phyloP scores from a whole-genome alignment of 305 asterid species.

The Fraxinus velutina region DNA sequence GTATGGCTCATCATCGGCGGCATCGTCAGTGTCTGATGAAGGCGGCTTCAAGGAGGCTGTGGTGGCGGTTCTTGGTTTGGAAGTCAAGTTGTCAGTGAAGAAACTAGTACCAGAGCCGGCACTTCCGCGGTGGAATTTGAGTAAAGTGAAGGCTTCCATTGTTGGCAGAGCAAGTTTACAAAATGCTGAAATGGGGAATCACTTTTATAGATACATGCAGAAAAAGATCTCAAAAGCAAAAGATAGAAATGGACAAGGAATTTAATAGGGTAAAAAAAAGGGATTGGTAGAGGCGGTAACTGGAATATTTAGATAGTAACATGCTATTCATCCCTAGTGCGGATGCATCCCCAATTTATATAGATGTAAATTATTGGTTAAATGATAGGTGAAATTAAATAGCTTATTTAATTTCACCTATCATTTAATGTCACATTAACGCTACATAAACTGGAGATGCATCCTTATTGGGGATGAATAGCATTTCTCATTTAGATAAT shows the following conservation, averaged over 20 bases:
- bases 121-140: constrained; percentile 42
- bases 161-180: constrained; percentile 42
- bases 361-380: no score
- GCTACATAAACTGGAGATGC: no score
- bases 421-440: no score
- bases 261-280: not conserved
- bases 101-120: constrained; percentile 23
- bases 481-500: no score
- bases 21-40: constrained; percentile 25
- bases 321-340: no score
- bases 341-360: no score
- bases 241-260: not conserved
- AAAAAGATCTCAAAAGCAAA: not conserved
- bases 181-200: not conserved
- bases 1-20: constrained; percentile 37
- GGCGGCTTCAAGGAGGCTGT: constrained; percentile 6
- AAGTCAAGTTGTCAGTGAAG: not conserved
- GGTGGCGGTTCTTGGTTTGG: not conserved
- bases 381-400: no score
- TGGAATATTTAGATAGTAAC: not conserved
- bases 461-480: no score
- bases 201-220: not conserved
- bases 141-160: constrained; percentile 47
- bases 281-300: not conserved
- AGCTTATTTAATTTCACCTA: no score